Conservation (phyloP, 140 eudicot species). For the Stevia rebaudiana region DNA sequence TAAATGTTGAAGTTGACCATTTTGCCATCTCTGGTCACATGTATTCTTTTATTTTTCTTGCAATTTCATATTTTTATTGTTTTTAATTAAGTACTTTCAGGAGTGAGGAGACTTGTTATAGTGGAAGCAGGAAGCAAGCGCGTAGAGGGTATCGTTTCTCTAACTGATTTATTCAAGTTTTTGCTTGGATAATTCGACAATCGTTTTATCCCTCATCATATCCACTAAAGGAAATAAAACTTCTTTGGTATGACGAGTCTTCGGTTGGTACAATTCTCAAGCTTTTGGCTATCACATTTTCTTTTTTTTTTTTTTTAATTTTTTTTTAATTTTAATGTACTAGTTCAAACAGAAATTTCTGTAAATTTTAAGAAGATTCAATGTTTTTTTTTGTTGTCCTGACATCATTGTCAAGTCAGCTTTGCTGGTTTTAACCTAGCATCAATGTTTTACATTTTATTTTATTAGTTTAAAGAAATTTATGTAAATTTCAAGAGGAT, state of each 20-base stretch:
- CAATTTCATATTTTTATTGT: neutral
- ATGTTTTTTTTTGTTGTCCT: slow-evolving; percentile 22
- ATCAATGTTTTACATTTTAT: neutral
- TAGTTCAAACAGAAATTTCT: slow-evolving; percentile 27
- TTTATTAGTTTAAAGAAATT: neutral
- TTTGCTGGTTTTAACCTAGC: slow-evolving; percentile 4
- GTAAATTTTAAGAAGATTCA: slow-evolving; percentile 40
- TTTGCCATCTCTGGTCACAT: neutral
- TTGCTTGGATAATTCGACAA: slow-evolving; percentile 47
- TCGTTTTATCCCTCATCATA: slow-evolving; percentile 10
- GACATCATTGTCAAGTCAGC: slow-evolving; percentile 24
- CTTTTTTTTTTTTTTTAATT: slow-evolving; percentile 16
- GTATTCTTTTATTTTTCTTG: neutral
- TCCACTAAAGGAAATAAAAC: slow-evolving; percentile 14
- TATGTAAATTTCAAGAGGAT: neutral
- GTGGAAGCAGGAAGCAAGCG: slow-evolving; percentile 95
- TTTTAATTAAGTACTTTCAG: slow-evolving; percentile 29
- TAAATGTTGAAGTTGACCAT: neutral
- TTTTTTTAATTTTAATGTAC: slow-evolving; percentile 22
- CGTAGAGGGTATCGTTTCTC: slow-evolving; percentile 67
- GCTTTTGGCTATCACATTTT: slow-evolving; percentile 25
- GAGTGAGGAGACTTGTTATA: slow-evolving; percentile 68
- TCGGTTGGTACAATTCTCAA: slow-evolving; percentile 21
- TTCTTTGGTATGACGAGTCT: slow-evolving; percentile 24
- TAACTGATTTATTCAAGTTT: slow-evolving; percentile 65